Base-by-base conservation (phyloP, 805 yeast genomes). In the Spathaspora gorwiae region DNA sequence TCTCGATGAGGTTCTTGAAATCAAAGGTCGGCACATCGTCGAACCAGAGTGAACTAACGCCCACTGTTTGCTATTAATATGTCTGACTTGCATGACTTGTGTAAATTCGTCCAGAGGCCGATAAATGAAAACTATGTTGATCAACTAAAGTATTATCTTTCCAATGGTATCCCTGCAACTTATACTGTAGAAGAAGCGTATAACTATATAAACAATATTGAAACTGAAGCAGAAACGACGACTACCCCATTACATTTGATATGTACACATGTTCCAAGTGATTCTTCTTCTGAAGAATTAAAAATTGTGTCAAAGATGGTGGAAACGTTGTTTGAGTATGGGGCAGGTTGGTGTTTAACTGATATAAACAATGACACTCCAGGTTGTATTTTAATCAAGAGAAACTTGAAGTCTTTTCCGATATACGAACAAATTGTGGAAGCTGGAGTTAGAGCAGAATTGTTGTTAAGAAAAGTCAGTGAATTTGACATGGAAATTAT, bases 381-480 rank as follows among this genome's bases (percentile, higher is more conserved):
- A 0, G 98, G 96, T 2, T 90, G 95, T 62, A 75, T 90, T 7
- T 70, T 90, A 24, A 63, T 75, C 33, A 76, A 80, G 39, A 68
- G 85, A 41, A 76, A 75, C 1, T 59, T 70, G 54, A 61, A 55
- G 55, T 64, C 56, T 1, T 34, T 40, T 7, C 52, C 70, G 1
- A 65, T 72, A n/a, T 77, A 79, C 60, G 60, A 70, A 6, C 65
- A 66, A 24, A 66, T 86, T 34, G 87, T 90, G 1, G 83, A 80
- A 48, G 96, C 97, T 1, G 98, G 98, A 37, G 92, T 88, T 1
- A 73, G 96, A 48, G 94, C 97, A 0, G 97, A 90, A 61, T 70
- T 90, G 34, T 66, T 90, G 15, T 69, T 92, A 49, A 72, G 96
- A 49, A 84, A 83, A 55, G 75, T 90, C 37, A 72, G 76, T 46